Conservation (phyloP, 2,329 filamentous ascomycete species). For the Chrysoporthe austroafricana region DNA sequence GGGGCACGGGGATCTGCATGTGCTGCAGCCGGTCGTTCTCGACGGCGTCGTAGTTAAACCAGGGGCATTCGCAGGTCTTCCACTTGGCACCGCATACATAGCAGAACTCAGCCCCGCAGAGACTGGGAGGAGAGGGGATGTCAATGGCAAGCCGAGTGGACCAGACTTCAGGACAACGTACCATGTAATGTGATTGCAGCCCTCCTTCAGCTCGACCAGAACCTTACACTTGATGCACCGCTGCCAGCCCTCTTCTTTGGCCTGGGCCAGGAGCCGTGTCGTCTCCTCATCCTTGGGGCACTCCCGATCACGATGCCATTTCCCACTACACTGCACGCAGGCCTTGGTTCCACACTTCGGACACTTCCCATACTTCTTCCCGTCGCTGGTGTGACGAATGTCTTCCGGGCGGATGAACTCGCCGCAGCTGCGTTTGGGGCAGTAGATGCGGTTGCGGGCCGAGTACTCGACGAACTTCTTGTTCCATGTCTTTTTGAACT, state of each 20-base stretch:
- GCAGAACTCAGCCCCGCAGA: slow-evolving; percentile 83
- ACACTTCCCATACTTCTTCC: slow-evolving; percentile 71
- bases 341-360: slow-evolving; percentile 73
- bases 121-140: slow-evolving; percentile 45
- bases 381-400: slow-evolving; percentile 61
- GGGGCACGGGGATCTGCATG: slow-evolving; percentile 50
- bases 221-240: slow-evolving; percentile 74
- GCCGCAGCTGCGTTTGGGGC: slow-evolving; percentile 72
- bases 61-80: slow-evolving; percentile 82
- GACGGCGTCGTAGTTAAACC: slow-evolving; percentile 68
- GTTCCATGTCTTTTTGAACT: slow-evolving; percentile 82
- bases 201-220: slow-evolving; percentile 79
- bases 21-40: slow-evolving; percentile 60
- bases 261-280: slow-evolving; percentile 64
- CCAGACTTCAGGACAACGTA: slow-evolving; percentile 45
- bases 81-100: slow-evolving; percentile 82
- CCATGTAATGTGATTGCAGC: slow-evolving; percentile 90
- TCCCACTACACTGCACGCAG: slow-evolving; percentile 73
- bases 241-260: slow-evolving; percentile 72
- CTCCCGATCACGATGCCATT: slow-evolving; percentile 70
- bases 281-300: slow-evolving; percentile 75
- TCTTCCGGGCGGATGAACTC: slow-evolving; percentile 78
- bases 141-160: neutral
- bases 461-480: slow-evolving; percentile 78
- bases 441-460: slow-evolving; percentile 76